Base-by-base conservation (phyloP, 2,329 filamentous ascomycete genomes). In the Sclerotinia borealis region DNA sequence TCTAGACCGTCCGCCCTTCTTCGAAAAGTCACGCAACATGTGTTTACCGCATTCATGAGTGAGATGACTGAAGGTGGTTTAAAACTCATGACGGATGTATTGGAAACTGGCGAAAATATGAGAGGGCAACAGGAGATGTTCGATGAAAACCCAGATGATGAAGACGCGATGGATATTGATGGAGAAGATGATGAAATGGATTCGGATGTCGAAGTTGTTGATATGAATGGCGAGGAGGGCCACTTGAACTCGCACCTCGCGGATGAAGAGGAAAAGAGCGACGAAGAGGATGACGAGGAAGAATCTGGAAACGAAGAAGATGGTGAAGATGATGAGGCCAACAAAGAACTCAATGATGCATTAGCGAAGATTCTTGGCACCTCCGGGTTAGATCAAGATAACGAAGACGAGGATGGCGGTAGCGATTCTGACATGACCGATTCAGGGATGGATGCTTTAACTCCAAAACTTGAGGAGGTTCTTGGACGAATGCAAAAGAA, bases 401-500 rank as follows among this genome's bases (percentile, higher is more conserved):
- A 47, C 19, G 79, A 81, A 1, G 82, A 82, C 1, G 82, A 83
- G 3, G 79, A 79, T 1, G 83, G 81, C 1, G 85, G 85, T 36
- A 83, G 83, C 11, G 89, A 89, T 65, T 86, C 84, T 3, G 91
- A 96, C 76, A 96, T 99, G 92, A 89, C 92, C 66, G 93, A 98
- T 77, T 92, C 93, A 22, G 89, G 96, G 74, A 98, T 98, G 95
- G 87, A 96, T 77, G 87, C 87, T 4, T 80, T 98, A 19, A 93
- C 98, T 71, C 84, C 84, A 13, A 89, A 93, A 72, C 85, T 99
- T 4, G 85, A 87, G 58, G 90, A 91, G 67, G 91, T 97, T 66
- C 96, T 98, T 81, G 86, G 87, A 68, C 87, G 93, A 68, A 62
- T 62, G 60, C 86, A 88, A 55, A 85, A 84, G 68, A 88, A 91